Conservation (phyloP, 2,329 filamentous ascomycete genomes). For the Chrysoporthe austroafricana region DNA sequence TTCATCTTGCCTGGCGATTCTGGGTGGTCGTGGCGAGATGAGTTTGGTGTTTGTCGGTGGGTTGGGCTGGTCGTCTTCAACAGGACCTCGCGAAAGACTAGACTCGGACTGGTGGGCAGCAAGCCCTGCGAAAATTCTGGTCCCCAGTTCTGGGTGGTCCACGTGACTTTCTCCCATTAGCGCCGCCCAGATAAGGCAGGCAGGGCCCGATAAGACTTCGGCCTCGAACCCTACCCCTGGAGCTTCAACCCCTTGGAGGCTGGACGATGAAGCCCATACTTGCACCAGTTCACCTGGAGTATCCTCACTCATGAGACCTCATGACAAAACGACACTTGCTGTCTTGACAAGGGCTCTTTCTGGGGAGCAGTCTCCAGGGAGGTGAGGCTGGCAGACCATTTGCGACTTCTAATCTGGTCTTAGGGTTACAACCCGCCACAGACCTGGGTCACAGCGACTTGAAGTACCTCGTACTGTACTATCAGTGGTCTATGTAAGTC, state of each 20-base stretch:
- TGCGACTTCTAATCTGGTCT: too few relatives aligned
- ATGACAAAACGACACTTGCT: too few relatives aligned
- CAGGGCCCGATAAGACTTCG: background rate
- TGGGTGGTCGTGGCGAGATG: conserved; percentile 45
- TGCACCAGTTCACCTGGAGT: too few relatives aligned
- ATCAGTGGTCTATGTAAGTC: too few relatives aligned
- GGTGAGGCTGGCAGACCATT: too few relatives aligned
- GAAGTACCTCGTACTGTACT: too few relatives aligned
- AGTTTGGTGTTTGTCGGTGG: conserved; percentile 23
- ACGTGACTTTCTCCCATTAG: conserved; percentile 8
- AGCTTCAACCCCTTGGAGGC: background rate
- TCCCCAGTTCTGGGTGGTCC: conserved; percentile 6
- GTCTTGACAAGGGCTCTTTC: too few relatives aligned
- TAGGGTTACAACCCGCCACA: too few relatives aligned
- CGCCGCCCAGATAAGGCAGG: conserved; percentile 3
- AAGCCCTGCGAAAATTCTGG: conserved; percentile 19
- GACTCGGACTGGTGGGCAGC: conserved; percentile 13
- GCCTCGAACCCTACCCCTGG: background rate
- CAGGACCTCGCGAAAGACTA: conserved; percentile 8
- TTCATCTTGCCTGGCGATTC: conserved; percentile 82
- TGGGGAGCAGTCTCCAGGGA: too few relatives aligned
- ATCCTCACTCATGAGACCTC: too few relatives aligned
- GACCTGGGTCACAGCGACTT: too few relatives aligned
- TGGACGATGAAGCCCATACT: too few relatives aligned
- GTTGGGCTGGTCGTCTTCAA: conserved; percentile 13